phyloP scores from a whole-genome alignment of 2,329 filamentous ascomycete genomes.

The Beauveria medogensis region DNA sequence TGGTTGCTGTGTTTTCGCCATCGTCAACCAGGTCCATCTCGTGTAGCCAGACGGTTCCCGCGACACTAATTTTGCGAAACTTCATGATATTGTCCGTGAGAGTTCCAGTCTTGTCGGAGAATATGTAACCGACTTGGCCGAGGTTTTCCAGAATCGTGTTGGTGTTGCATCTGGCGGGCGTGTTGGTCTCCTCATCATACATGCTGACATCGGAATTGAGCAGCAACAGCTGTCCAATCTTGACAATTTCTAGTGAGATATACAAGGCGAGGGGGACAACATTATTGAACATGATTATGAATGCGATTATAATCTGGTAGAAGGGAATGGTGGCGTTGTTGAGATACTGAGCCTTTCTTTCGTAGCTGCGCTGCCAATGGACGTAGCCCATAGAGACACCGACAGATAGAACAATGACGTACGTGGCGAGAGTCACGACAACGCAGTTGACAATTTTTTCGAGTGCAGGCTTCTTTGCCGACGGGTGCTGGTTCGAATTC shows the following conservation, averaged over 20 bases:
- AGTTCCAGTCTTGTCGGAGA: conserved; percentile 92
- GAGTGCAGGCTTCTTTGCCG: conserved; percentile 72
- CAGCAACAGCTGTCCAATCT: conserved; percentile 69
- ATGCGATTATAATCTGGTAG: conserved; percentile 77
- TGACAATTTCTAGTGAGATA: conserved; percentile 82
- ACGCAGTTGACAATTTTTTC: conserved; percentile 72
- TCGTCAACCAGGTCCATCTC: conserved; percentile 54
- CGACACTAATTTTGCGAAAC: conserved; percentile 85
- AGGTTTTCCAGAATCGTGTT: conserved; percentile 94
- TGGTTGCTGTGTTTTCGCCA: conserved; percentile 14
- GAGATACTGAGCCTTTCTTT: conserved; percentile 70
- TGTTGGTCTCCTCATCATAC: conserved; percentile 80
- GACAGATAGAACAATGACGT: conserved; percentile 70
- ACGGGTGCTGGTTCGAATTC: conserved; percentile 84
- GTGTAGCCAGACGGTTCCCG: conserved; percentile 82
- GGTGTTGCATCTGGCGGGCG: conserved; percentile 80
- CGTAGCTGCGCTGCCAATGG: conserved; percentile 62
- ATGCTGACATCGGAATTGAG: conserved; percentile 77
- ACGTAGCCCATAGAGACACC: conserved; percentile 78
- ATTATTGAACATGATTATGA: conserved; percentile 95
- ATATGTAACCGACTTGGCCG: conserved; percentile 82
- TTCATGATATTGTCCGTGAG: conserved; percentile 94
- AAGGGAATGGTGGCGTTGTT: conserved; percentile 61
- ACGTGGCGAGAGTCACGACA: conserved; percentile 70
- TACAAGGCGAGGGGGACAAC: conserved; percentile 88